Evolutionary conservation across 805 yeast species (phyloP).

Genomic region (Wickerhamomyces silvicola): DNA sequence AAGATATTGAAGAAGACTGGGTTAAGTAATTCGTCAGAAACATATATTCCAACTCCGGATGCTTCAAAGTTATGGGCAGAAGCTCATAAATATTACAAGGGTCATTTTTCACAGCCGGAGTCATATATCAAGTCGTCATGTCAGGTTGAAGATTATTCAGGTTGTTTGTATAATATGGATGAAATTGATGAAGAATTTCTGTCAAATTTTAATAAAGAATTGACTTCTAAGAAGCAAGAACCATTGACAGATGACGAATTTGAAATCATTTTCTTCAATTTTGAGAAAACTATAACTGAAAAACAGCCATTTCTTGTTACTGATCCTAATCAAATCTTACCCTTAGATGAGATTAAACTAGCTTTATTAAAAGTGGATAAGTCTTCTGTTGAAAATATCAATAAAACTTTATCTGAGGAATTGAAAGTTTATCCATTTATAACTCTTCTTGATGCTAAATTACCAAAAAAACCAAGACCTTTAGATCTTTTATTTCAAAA

Average conservation of each 20-base stretch:
- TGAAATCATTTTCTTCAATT: conserved; percentile 66
- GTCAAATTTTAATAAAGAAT: conserved; percentile 31
- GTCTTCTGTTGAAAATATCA: conserved; percentile 51
- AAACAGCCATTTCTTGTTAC: conserved; percentile 84
- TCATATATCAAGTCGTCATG: conserved; percentile 85
- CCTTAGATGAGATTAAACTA: conserved; percentile 61
- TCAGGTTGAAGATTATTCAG: conserved; percentile 91
- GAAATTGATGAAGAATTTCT: conserved; percentile 77
- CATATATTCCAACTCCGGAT: conserved; percentile 93
- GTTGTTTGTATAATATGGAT: conserved; percentile 84
- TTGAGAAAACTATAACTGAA: conserved; percentile 69
- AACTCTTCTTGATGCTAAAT: conserved; percentile 46
- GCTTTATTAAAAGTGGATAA: conserved; percentile 37
- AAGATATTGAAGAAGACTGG: conserved; percentile 81
- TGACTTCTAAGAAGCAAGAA: conserved; percentile 10
- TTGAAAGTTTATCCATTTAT: conserved; percentile 47
- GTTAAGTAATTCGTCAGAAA: conserved; percentile 45
- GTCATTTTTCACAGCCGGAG: conserved; percentile 63
- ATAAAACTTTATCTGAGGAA: conserved; percentile 50
- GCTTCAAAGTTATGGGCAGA: conserved; percentile 82
- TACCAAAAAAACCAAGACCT: conserved; percentile 36
- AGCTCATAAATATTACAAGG: conserved; percentile 63
- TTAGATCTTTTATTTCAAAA: conserved; percentile 41
- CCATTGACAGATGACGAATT: conserved; percentile 76
- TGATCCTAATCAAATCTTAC: conserved; percentile 72